Evolutionary conservation across 2,329 filamentous ascomycete genomes (phyloP).

Genomic region (Orbilia oligospora): DNA sequence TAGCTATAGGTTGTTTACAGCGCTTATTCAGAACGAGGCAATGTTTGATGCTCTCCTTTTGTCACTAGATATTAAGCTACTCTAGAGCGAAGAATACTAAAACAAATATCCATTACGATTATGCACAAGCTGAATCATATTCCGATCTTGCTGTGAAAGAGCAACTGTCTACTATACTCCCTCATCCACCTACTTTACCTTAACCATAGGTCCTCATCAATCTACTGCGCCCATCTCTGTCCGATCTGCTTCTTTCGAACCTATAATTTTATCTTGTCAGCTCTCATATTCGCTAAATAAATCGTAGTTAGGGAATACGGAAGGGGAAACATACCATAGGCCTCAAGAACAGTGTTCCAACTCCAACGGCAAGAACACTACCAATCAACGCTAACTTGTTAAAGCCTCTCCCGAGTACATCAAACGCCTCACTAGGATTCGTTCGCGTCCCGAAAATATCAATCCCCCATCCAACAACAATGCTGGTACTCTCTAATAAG

Average conservation of each 20-base stretch:
- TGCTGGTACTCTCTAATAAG: constrained; percentile 88
- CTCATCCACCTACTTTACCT: not conserved
- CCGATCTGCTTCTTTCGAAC: constrained; percentile 71
- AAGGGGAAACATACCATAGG: constrained; percentile 80
- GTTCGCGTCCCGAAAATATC: constrained; percentile 91
- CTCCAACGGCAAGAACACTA: constrained; percentile 84
- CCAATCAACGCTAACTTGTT: constrained; percentile 87
- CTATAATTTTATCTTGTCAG: constrained; percentile 63
- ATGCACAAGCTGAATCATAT: constrained; percentile 9
- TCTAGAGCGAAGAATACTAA: not conserved
- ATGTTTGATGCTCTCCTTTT: too few species aligned
- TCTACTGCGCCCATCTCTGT: constrained; percentile 62
- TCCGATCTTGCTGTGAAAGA: not conserved
- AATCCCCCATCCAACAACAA: constrained; percentile 88
- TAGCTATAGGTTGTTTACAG: too few species aligned
- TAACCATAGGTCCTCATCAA: not conserved
- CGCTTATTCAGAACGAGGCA: too few species aligned
- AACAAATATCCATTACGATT: constrained; percentile 26
- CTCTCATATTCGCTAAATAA: constrained; percentile 1
- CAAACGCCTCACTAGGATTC: constrained; percentile 89
- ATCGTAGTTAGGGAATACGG: not conserved
- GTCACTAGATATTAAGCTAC: not conserved
- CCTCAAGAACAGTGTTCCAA: constrained; percentile 82
- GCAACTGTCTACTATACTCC: not conserved
- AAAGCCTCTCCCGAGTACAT: constrained; percentile 92